phyloP scores from a whole-genome alignment of 495 filamentous ascomycete genomes.

The Penicillium samsonianum region DNA sequence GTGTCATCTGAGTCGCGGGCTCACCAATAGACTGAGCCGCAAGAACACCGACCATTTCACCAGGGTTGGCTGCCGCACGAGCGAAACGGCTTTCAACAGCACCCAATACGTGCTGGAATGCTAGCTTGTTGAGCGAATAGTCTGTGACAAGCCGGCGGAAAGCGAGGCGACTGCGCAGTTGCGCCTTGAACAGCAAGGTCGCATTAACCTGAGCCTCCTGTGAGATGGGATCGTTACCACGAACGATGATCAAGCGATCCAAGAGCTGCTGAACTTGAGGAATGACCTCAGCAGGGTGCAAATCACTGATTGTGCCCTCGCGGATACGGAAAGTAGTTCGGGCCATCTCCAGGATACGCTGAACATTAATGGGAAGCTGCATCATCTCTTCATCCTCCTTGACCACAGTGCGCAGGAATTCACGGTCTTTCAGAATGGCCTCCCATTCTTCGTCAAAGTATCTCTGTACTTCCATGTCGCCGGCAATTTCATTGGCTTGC shows the following conservation, averaged over 20 bases:
- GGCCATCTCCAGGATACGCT: conserved; percentile 86
- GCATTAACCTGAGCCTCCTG: conserved; percentile 84
- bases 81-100: conserved; percentile 86
- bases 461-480: conserved; percentile 80
- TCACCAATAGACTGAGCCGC: conserved; percentile 98
- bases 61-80: conserved; percentile 76
- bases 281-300: conserved; percentile 88
- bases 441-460: conserved; percentile 90
- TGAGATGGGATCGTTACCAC: conserved; percentile 79
- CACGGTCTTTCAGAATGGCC: conserved; percentile 69
- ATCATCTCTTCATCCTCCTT: conserved; percentile 75
- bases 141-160: conserved; percentile 87
- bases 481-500: conserved; percentile 81
- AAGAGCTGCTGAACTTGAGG: conserved; percentile 75
- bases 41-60: conserved; percentile 98
- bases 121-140: conserved; percentile 83
- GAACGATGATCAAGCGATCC: conserved; percentile 76
- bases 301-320: conserved; percentile 77
- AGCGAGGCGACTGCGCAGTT: conserved; percentile 83
- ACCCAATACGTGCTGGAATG: conserved; percentile 89
- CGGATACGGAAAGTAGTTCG: conserved; percentile 89
- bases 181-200: conserved; percentile 86
- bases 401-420: conserved; percentile 67
- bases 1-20: conserved; percentile 97
- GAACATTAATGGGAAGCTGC: conserved; percentile 89